Percentiles rank a stretch among this genome's conserved stretches.
phyloP scores from a whole-genome alignment of 1,284 basidiomycete species.

The Ustilago xerochloae region DNA sequence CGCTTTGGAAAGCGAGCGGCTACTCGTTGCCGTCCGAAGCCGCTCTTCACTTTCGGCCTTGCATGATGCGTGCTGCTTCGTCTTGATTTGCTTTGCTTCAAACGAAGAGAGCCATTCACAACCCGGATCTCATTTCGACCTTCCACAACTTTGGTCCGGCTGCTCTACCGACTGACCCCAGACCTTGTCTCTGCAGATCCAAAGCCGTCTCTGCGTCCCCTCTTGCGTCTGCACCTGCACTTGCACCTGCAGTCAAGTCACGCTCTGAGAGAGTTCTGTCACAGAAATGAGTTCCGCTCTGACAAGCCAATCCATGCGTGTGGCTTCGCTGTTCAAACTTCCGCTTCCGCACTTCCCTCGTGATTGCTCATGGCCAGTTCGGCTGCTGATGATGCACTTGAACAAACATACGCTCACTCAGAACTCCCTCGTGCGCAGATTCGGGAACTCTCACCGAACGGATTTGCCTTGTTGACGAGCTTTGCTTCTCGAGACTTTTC shows the following conservation, averaged over 20 bases:
- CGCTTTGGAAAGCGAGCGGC: no score
- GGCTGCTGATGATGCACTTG: slow-evolving; percentile 12
- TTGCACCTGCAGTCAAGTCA: not conserved
- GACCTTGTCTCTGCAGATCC: slow-evolving; percentile 5
- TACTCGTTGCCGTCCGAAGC: not conserved
- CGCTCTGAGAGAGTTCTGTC: not conserved
- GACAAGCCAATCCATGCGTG: not conserved
- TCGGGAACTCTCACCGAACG: slow-evolving; percentile 31
- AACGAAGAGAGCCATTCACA: not conserved
- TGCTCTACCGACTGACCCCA: slow-evolving; percentile 12
- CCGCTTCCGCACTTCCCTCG: not conserved
- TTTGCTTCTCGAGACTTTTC: not conserved
- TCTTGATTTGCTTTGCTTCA: not conserved
- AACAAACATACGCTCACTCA: slow-evolving; percentile 13
- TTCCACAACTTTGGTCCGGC: slow-evolving; percentile 6
- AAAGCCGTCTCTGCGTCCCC: not conserved
- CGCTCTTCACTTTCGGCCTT: no score
- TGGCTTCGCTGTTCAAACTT: slow-evolving; percentile 2
- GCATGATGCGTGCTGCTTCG: not conserved
- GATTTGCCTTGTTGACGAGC: not conserved
- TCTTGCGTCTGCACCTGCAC: not conserved
- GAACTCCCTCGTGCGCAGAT: slow-evolving; percentile 11
- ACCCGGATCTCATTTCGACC: slow-evolving; percentile 18
- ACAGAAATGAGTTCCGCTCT: not conserved
- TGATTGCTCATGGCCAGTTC: not conserved